Percentiles rank a stretch among this genome's conserved stretches.
These are phyloP conservation scores for Stellera chamaejasme DNA, from an alignment of 345 rosid species.

Conservation along the genomic window DNA sequence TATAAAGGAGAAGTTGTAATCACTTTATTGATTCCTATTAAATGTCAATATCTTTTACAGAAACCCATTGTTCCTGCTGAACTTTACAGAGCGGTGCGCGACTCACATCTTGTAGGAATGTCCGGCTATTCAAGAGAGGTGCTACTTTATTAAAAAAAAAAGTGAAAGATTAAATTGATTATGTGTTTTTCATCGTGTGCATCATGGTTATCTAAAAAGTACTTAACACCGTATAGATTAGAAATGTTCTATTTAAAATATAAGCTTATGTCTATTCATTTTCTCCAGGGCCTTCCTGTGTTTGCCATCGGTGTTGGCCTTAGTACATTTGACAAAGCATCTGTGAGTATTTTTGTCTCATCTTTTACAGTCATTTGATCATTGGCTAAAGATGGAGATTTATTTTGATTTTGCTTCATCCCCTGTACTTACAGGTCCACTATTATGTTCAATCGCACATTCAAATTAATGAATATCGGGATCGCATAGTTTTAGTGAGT, in stretches of 20 bases:
- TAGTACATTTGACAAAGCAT: slow-evolving; percentile 88
- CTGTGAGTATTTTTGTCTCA: slow-evolving; percentile 44
- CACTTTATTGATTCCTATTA: no score
- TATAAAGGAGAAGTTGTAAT: no score
- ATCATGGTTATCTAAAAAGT: background rate
- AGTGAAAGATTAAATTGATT: background rate
- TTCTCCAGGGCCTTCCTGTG: slow-evolving; percentile 79
- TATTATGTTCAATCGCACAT: slow-evolving; percentile 92
- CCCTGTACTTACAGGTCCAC: slow-evolving; percentile 46
- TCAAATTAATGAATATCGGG: slow-evolving; percentile 92
- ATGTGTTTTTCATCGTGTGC: background rate
- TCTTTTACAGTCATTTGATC: background rate
- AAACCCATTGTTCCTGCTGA: slow-evolving; percentile 82
- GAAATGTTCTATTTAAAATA: background rate
- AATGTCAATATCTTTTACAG: slow-evolving; percentile 28
- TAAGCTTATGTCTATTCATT: slow-evolving; percentile 5
- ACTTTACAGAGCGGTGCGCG: slow-evolving; percentile 62
- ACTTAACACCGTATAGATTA: no score
- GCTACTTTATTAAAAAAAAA: slow-evolving; percentile 8
- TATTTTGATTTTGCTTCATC: slow-evolving; percentile 13
- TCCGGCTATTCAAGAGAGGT: slow-evolving; percentile 97
- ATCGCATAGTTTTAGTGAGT: slow-evolving; percentile 80
- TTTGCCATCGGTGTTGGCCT: slow-evolving; percentile 76
- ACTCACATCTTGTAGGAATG: slow-evolving; percentile 90
- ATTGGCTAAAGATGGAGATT: slow-evolving; percentile 1